A percentile compares a stretch with the other conserved stretches of the same genome.
Evolutionary conservation across 2,329 filamentous ascomycete genomes (phyloP).

Genomic region (Scedosporium boydii): DNA sequence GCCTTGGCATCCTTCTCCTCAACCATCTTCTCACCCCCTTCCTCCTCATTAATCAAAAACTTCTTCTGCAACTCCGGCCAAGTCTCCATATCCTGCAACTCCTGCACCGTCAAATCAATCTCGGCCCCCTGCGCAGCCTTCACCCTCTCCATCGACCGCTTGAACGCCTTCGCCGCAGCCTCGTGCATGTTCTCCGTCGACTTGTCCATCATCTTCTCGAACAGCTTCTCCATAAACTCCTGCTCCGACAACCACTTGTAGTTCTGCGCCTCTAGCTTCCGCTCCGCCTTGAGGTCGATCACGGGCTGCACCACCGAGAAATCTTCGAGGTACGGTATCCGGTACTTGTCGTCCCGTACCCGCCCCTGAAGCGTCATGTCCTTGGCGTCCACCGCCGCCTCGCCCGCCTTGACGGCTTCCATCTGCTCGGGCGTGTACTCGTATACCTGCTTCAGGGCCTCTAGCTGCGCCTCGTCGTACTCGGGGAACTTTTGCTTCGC

Average conservation of each 20-base stretch:
- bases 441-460: constrained; percentile 56
- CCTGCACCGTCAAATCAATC: constrained; percentile 40
- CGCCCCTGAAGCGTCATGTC: constrained; percentile 68
- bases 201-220: constrained; percentile 34
- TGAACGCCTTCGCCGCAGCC: constrained; percentile 31
- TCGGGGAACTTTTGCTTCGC: constrained; percentile 43
- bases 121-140: constrained; percentile 31
- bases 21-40: constrained; percentile 12
- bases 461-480: constrained; percentile 59
- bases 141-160: constrained; percentile 30
- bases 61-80: constrained; percentile 22
- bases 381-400: constrained; percentile 62
- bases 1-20: constrained; percentile 24
- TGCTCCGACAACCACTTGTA: constrained; percentile 49
- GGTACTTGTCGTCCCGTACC: constrained; percentile 62
- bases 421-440: constrained; percentile 76
- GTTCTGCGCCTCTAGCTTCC: constrained; percentile 39
- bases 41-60: constrained; percentile 8
- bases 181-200: constrained; percentile 38
- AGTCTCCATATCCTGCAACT: constrained; percentile 19
- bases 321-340: constrained; percentile 71
- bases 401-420: constrained; percentile 70
- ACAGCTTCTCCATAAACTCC: constrained; percentile 35
- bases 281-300: constrained; percentile 58
- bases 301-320: constrained; percentile 68